Evolutionary conservation across 257 asterid genomes (phyloP), one percentile per base, ranked within the genome.

Genomic region (Orobanche coerulescens): DNA sequence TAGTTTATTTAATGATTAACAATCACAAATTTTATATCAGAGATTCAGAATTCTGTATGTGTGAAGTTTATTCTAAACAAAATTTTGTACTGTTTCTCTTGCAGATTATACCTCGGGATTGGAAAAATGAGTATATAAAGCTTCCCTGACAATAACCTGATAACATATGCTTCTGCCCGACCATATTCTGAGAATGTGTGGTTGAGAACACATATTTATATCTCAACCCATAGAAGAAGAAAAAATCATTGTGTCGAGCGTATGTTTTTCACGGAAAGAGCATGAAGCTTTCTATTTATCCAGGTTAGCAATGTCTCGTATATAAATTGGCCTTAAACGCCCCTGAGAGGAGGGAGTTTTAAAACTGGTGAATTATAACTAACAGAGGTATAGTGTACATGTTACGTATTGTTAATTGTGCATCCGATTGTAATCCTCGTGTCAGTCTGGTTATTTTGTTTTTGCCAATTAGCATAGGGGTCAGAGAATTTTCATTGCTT

Each of bases 241-340:
- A 19, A 50, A 34, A 24, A 30, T 25, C 56, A 26, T 34, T n/a
- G 65, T 24, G 31, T 12, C 37, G 40, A 23, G 53, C 18, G 30
- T 18, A 70, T 18, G 31, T 56, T 48, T 49, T 10, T 39, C 50
- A 49, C 49, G 58, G 18, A 24, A 53, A 2, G 56, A 56, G 65
- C 10, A 40, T 30, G 51, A 19, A 44, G 49, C 39, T 55, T 55
- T 13, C 18, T 4, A 16, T 15, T 22, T 59, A 39, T 48, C 62
- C 61, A 58, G 67, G 54, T 59, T 60, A 48, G 67, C 43, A 58
- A 14, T 30, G 24, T 66, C 10, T 66, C 10, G 55, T 58, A 48
- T 46, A 23, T 46, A 46, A 66, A 42, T 52, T 57, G 24, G 18
- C 11, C 31, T 6, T 28, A 19, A 37, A 19, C 18, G 18, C 15